Conservation (phyloP, 768 basidiomycete species). For the Rhizopogon roseolus region DNA sequence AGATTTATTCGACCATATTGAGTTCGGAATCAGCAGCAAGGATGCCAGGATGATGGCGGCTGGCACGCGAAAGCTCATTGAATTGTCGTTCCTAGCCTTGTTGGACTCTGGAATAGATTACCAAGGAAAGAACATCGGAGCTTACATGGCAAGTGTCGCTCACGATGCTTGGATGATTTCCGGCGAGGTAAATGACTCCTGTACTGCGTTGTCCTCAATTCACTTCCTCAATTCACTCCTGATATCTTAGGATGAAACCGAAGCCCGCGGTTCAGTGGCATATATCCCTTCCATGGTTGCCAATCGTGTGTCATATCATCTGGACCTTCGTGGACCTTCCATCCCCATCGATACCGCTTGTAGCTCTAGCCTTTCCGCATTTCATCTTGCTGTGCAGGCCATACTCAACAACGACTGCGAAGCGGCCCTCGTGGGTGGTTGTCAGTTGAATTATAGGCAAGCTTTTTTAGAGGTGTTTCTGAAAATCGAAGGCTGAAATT, state of each 20-base stretch:
- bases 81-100: slow-evolving; percentile 36
- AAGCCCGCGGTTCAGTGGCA: slow-evolving; percentile 29
- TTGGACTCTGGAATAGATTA: slow-evolving; percentile 46
- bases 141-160: slow-evolving; percentile 32
- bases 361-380: slow-evolving; percentile 39
- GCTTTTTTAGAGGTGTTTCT: neutral
- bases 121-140: slow-evolving; percentile 36
- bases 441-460: slow-evolving; percentile 39
- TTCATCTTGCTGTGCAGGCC: slow-evolving; percentile 44
- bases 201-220: neutral
- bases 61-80: slow-evolving; percentile 33
- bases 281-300: slow-evolving; percentile 31
- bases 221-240: neutral
- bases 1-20: slow-evolving; percentile 29
- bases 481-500: neutral
- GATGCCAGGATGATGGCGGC: slow-evolving; percentile 27
- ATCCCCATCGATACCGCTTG: slow-evolving; percentile 47
- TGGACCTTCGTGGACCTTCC: slow-evolving; percentile 43
- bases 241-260: slow-evolving; percentile 24
- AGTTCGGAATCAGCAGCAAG: slow-evolving; percentile 28
- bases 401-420: slow-evolving; percentile 41
- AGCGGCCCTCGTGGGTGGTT: slow-evolving; percentile 42
- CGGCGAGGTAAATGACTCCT: slow-evolving; percentile 14
- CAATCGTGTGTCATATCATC: slow-evolving; percentile 29
- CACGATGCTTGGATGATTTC: slow-evolving; percentile 21